Evolutionary conservation across 805 yeast genomes (phyloP), one percentile per base, ranked within the genome.

Genomic region (Scheffersomyces ergatensis): DNA sequence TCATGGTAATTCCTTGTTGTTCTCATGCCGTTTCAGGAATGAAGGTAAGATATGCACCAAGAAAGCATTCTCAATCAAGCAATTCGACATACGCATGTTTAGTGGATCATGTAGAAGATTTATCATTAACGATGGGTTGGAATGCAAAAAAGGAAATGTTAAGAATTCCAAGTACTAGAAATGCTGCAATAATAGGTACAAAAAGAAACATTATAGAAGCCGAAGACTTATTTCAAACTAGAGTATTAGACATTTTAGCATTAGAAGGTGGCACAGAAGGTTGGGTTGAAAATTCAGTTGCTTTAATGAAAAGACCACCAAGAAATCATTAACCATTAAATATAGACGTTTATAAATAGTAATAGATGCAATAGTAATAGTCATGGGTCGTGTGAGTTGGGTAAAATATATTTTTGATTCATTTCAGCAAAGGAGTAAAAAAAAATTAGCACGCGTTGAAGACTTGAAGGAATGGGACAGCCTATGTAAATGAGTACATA

Each of bases 1-100:
- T 88, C 58, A 69, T 92, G 70, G 96, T 89, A 8, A 87, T 92
- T 32, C 98, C 98, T 9, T 92, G 98, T 59, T 92, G 98, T 60
- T 89, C 97, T 0, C 96, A 92, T 61, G 80, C 85, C 2, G 72
- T 92, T 33, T 76, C 82, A 5, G 98, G 98, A 2, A 82, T 80
- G 21, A 81, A 81, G 50, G 69, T 74, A 2, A 72, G 97, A 52
- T 90, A 77, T 53, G 67, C 81, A 13, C 75, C 78, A 2, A 68
- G 70, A 41, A 55, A 51, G 34, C 5, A 17, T 11, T 34, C 56
- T 40, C 25, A 34, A 14, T 19, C 39, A 4, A 44, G 45, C 18
- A 37, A 40, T 15, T 87, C 96, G 2, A 79, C 89, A 1, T 92
- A 90, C 60, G 90, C 89, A 0, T 83, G 93, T 0, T 70, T 92